Evolutionary conservation across 2,329 filamentous ascomycete genomes (phyloP), one percentile per base, ranked within the genome.

Genomic region (Penicillium corylophilum): DNA sequence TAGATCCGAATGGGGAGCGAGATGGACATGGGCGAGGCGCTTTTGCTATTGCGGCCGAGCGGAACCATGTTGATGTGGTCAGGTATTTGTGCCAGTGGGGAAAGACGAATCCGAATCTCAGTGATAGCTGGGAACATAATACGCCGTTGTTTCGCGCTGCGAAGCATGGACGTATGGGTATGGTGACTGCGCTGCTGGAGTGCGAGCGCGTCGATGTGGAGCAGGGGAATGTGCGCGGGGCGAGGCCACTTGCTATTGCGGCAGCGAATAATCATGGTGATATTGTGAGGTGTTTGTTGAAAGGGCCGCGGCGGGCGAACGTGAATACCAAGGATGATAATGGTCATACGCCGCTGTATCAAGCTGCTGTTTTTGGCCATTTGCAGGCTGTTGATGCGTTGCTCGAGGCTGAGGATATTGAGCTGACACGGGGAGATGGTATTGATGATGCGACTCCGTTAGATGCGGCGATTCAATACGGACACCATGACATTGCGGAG

Each of bases 81-180:
- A 35, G 36, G 33, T 56, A 46, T 12, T 33, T 62, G n/a, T 29
- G 61, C 5, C 12, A 7, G 5, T 62, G 60, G 60, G 48, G 53
- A 6, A 55, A 48, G 28, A 61, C 59, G 0, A 48, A 62, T 23
- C 60, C 60, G 5, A 62, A 62, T 40, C 36, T 61, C 16, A 47
- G 56, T 10, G 58, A 60, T 26, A 43, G 46, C n/a, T 62, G 60
- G 60, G 51, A 52, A 42, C 55, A 53, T 9, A 51, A 59, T 23
- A 55, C 56, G 15, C 60, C 60, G 10, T 40, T 62, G 36, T 57
- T 62, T 36, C 47, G 48, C 15, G 60, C 60, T 18, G 53, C 53
- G 1, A 51, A 53, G 33, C 22, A 48, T 16, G 59, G 59, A 0
- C 44, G 48, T 1, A 40, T 46, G n/a, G 44, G 51, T 2, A 56